Conservation (phyloP, 2,329 filamentous ascomycete species). For the Neoarthrinium moseri region DNA sequence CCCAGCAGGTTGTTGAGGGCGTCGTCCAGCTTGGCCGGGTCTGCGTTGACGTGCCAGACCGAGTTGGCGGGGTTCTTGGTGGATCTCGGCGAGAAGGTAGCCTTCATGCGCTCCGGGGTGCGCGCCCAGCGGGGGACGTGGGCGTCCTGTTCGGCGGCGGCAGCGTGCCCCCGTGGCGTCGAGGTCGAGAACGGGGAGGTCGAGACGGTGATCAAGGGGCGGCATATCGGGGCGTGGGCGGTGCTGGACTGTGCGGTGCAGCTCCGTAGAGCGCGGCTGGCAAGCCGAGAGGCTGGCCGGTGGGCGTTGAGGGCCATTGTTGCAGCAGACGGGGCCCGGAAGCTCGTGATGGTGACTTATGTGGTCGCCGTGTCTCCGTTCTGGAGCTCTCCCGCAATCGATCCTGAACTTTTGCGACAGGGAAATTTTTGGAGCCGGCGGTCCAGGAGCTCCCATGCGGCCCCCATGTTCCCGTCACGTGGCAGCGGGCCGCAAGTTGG, state of each 20-base stretch:
- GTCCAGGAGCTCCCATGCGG: background rate
- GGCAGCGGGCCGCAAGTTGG: constrained; percentile 5
- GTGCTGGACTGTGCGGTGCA: background rate
- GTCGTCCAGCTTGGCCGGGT: constrained; percentile 70
- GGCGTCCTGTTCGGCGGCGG: constrained; percentile 6
- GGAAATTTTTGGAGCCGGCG: constrained; percentile 15
- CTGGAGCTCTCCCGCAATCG: constrained; percentile 8
- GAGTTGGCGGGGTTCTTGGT: constrained; percentile 52
- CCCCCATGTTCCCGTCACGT: constrained; percentile 12
- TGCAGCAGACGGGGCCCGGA: background rate
- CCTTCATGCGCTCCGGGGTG: constrained; percentile 69
- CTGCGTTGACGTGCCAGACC: constrained; percentile 69
- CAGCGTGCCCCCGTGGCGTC: constrained; percentile 15
- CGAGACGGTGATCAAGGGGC: constrained; percentile 3
- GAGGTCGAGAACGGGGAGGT: constrained; percentile 19
- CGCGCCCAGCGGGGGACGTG: constrained; percentile 65
- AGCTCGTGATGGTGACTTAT: constrained; percentile 4
- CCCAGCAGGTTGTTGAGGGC: constrained; percentile 80
- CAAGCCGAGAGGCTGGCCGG: constrained; percentile 28
- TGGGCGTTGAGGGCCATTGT: constrained; percentile 34
- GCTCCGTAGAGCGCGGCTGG: constrained; percentile 10
- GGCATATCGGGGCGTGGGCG: constrained; percentile 14
- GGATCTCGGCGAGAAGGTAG: constrained; percentile 62
- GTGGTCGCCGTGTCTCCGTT: background rate
- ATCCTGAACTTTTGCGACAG: constrained; percentile 8